These are phyloP conservation scores for Hyphopichia homilentoma DNA, from an alignment of 805 yeast genomes.

Conservation along the genomic window DNA sequence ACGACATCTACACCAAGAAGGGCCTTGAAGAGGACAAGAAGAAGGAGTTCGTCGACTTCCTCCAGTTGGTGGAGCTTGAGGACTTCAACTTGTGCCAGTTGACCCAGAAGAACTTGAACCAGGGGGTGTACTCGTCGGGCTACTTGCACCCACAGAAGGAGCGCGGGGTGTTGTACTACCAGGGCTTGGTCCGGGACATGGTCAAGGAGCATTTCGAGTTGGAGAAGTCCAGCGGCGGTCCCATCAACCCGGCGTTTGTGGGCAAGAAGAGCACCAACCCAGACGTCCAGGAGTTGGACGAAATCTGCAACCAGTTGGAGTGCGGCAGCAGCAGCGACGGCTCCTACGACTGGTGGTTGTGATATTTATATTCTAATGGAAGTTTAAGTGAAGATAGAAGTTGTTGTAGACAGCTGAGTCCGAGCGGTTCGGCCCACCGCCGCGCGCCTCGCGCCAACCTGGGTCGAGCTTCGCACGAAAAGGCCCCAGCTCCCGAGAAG, in stretches of 20 bases:
- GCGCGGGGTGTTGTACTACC: conserved; percentile 56
- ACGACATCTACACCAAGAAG: conserved; percentile 59
- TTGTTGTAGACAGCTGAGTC: no score
- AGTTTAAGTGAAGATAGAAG: no score
- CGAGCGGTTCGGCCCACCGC: no score
- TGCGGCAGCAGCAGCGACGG: conserved; percentile 45
- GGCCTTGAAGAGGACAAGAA: conserved; percentile 50
- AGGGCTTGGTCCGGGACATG: conserved; percentile 52
- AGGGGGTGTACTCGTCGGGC: conserved; percentile 58
- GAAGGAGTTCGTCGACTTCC: conserved; percentile 60
- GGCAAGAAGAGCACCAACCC: conserved; percentile 39
- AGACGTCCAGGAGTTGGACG: conserved; percentile 45
- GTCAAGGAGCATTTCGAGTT: conserved; percentile 49
- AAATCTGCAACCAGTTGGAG: conserved; percentile 47
- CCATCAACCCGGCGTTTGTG: conserved; percentile 50
- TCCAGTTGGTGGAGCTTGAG: conserved; percentile 57
- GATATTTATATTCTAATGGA: no score
- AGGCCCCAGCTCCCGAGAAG: no score
- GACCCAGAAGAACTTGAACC: conserved; percentile 59
- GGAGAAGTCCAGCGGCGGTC: conserved; percentile 44
- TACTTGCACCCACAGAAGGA: conserved; percentile 58
- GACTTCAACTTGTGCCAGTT: conserved; percentile 57
- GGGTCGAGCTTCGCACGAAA: no score
- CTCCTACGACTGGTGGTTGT: no score
- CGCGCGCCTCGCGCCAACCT: no score